These are phyloP conservation scores for Bathelium albidoporum DNA, from an alignment of 495 filamentous ascomycete species.

Conservation along the genomic window DNA sequence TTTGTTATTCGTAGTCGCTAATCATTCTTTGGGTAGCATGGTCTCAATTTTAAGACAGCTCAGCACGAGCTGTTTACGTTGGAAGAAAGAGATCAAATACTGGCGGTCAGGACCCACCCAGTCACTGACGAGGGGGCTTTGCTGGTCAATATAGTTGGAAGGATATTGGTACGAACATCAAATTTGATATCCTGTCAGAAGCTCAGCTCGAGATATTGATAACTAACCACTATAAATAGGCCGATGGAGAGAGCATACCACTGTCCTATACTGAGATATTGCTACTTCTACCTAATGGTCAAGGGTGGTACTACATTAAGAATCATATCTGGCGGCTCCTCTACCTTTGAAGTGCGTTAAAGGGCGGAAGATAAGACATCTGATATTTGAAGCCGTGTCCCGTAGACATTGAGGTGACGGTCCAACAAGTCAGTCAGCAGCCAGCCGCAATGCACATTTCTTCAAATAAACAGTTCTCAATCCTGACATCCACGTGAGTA, in stretches of 20 bases:
- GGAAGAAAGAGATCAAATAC: constrained; percentile 34
- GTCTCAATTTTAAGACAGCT: constrained; percentile 70
- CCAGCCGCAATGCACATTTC: not conserved
- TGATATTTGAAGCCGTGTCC: not conserved
- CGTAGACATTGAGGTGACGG: not conserved
- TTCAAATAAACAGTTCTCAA: not conserved
- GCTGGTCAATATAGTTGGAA: constrained; percentile 75
- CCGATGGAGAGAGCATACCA: constrained; percentile 68
- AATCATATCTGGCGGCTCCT: constrained; percentile 83
- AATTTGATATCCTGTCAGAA: constrained; percentile 17
- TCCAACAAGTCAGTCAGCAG: not conserved
- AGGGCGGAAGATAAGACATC: not conserved
- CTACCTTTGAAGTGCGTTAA: too few relatives aligned
- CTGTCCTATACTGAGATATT: constrained; percentile 83
- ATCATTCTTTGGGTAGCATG: constrained; percentile 34
- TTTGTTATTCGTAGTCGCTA: not conserved
- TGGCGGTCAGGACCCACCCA: constrained; percentile 50
- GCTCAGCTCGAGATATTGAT: not conserved
- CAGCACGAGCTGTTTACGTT: constrained; percentile 55
- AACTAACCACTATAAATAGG: constrained; percentile 37
- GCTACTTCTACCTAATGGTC: constrained; percentile 61
- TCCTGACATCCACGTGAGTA: not conserved
- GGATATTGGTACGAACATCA: constrained; percentile 51
- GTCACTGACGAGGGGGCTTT: constrained; percentile 49
- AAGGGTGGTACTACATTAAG: constrained; percentile 67